A percentile compares a stretch with the other conserved stretches of the same genome.
These are phyloP conservation scores for Plantago ovata DNA, from an alignment of 257 asterid genomes.

Conservation along the genomic window DNA sequence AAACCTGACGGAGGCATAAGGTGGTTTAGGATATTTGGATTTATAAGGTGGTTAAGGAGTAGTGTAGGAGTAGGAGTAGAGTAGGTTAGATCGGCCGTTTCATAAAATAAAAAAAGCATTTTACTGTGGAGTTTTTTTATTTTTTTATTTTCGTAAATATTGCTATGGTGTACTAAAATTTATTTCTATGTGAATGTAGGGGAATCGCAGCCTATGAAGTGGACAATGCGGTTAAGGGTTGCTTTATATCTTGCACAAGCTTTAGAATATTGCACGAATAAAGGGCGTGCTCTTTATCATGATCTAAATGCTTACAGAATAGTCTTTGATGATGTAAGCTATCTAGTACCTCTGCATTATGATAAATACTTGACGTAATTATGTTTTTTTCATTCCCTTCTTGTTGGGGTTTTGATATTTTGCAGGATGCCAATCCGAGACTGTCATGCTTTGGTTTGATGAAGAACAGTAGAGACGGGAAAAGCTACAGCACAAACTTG, in stretches of 20 bases:
- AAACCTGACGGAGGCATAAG: no score
- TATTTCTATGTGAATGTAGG: constrained; percentile 46
- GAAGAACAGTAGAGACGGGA: constrained; percentile 65
- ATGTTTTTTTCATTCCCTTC: constrained; percentile 17
- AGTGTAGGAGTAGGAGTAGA: no score
- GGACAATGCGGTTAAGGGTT: constrained; percentile 98
- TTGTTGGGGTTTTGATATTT: constrained; percentile 12
- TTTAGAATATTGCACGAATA: constrained; percentile 80
- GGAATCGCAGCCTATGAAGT: constrained; percentile 96
- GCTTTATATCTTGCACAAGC: constrained; percentile 89
- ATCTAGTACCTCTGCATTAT: constrained; percentile 3
- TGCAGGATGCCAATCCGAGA: constrained; percentile 53
- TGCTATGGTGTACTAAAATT: constrained; percentile 1
- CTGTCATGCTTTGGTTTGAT: constrained; percentile 57
- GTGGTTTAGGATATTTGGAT: no score
- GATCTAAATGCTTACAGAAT: constrained; percentile 95
- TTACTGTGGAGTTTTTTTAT: no score
- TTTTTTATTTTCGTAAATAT: neutral
- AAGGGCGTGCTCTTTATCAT: constrained; percentile 93
- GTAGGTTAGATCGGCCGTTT: no score
- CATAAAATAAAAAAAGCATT: no score
- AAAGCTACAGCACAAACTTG: constrained; percentile 65
- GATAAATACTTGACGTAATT: neutral
- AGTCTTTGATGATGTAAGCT: constrained; percentile 82
- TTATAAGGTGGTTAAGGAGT: no score